These are phyloP conservation scores for Diaporthe australafricana DNA, from an alignment of 2,329 filamentous ascomycete species.

Conservation along the genomic window DNA sequence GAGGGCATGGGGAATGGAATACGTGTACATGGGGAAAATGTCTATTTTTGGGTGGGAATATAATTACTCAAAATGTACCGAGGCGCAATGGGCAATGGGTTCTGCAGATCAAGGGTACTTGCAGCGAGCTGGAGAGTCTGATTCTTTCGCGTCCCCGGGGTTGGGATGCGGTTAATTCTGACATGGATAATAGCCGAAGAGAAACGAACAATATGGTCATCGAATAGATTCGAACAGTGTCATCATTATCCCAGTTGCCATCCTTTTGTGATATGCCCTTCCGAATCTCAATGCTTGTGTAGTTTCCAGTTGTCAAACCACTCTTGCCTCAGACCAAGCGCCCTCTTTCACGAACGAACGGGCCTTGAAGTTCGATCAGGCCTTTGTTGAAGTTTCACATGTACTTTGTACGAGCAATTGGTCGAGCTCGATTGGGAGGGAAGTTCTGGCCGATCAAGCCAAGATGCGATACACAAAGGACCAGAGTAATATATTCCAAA, in stretches of 20 bases:
- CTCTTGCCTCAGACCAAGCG: no score
- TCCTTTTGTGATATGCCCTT: not conserved
- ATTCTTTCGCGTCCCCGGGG: not conserved
- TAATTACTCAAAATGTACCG: constrained; percentile 13
- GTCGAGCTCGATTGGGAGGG: no score
- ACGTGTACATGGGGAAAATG: not conserved
- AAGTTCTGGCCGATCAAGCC: no score
- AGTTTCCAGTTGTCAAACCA: not conserved
- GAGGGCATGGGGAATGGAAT: not conserved
- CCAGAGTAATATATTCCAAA: no score
- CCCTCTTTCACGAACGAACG: no score
- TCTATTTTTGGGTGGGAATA: constrained; percentile 1
- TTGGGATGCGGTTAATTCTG: constrained; percentile 20
- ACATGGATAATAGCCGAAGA: constrained; percentile 8
- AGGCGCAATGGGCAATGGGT: constrained; percentile 17
- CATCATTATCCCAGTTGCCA: not conserved
- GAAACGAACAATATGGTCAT: not conserved
- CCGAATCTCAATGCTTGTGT: not conserved
- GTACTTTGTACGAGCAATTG: no score
- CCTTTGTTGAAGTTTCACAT: no score
- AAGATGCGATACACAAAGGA: no score
- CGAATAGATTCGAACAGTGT: constrained; percentile 6
- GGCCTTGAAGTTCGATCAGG: no score
- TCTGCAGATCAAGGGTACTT: not conserved
- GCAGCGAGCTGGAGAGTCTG: constrained; percentile 21